These are phyloP conservation scores for Clarireedia homoeocarpa DNA, from an alignment of 2,329 filamentous ascomycete species.

Conservation along the genomic window DNA sequence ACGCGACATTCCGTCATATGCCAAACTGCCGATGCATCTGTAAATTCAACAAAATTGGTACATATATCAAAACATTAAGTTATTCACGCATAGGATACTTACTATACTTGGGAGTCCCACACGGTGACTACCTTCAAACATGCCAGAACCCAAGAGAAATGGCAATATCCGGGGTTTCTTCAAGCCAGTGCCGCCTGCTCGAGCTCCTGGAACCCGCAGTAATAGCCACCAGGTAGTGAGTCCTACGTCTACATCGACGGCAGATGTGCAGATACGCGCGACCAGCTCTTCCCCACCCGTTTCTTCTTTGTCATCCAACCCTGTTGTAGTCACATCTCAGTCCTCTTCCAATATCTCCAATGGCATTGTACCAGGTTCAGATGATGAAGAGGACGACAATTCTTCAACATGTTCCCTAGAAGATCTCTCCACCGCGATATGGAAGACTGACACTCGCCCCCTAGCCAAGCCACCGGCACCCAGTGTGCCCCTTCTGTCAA, in stretches of 20 bases:
- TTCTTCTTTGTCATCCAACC: background rate
- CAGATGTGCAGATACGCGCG: background rate
- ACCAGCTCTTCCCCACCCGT: background rate
- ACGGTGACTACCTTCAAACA: background rate
- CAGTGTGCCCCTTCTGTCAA: background rate
- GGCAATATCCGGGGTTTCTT: slow-evolving; percentile 4
- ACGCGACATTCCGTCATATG: too few relatives aligned
- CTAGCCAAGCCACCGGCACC: background rate
- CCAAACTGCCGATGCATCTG: too few relatives aligned
- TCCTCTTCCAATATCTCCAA: background rate
- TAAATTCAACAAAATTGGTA: background rate
- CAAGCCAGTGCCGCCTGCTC: background rate
- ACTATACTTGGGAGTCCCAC: background rate
- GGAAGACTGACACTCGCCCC: slow-evolving; percentile 5
- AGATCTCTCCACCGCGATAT: slow-evolving; percentile 36
- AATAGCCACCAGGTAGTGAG: background rate
- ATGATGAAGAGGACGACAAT: slow-evolving; percentile 51
- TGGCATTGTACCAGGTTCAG: slow-evolving; percentile 56
- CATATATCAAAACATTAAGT: too few relatives aligned
- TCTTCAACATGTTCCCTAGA: slow-evolving; percentile 45
- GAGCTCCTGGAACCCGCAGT: background rate
- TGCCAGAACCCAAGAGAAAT: slow-evolving; percentile 3
- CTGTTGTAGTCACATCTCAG: background rate
- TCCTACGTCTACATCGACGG: background rate
- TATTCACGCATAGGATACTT: too few relatives aligned